These are phyloP conservation scores for Ceratocystis alfenasii DNA, from an alignment of 2,329 filamentous ascomycete species.

Conservation along the genomic window DNA sequence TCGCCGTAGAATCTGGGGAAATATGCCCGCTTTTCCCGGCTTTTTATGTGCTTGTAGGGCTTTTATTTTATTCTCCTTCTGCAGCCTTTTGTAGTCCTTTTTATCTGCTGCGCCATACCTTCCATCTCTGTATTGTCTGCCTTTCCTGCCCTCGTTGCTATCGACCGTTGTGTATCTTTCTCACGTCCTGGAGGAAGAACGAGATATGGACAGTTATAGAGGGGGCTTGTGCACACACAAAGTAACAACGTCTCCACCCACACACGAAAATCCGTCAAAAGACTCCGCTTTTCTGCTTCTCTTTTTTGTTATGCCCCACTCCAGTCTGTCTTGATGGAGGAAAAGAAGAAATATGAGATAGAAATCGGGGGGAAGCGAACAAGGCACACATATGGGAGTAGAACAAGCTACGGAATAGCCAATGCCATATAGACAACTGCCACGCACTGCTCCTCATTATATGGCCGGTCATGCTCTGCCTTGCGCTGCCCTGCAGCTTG, in stretches of 20 bases:
- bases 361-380: neutral
- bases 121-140: too few species aligned
- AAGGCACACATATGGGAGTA: neutral
- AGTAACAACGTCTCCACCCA: slow-evolving; percentile 6
- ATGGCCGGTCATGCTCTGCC: too few species aligned
- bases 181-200: neutral
- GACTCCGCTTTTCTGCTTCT: neutral
- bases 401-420: neutral
- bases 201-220: neutral
- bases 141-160: too few species aligned
- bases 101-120: too few species aligned
- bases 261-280: slow-evolving; percentile 4
- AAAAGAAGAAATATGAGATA: neutral
- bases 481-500: neutral
- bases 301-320: neutral
- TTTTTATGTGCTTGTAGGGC: neutral
- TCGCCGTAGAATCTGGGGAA: slow-evolving; percentile 6
- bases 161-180: too few species aligned
- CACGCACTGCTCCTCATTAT: too few species aligned
- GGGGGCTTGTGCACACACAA: slow-evolving; percentile 4
- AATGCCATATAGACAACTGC: neutral
- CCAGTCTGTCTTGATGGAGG: neutral
- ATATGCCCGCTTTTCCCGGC: neutral
- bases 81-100: too few species aligned
- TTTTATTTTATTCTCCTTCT: neutral